A percentile compares a stretch with the other conserved stretches of the same genome.
Evolutionary conservation across 1,284 basidiomycete species (phyloP).

Genomic region (Trichosporon sp.): DNA sequence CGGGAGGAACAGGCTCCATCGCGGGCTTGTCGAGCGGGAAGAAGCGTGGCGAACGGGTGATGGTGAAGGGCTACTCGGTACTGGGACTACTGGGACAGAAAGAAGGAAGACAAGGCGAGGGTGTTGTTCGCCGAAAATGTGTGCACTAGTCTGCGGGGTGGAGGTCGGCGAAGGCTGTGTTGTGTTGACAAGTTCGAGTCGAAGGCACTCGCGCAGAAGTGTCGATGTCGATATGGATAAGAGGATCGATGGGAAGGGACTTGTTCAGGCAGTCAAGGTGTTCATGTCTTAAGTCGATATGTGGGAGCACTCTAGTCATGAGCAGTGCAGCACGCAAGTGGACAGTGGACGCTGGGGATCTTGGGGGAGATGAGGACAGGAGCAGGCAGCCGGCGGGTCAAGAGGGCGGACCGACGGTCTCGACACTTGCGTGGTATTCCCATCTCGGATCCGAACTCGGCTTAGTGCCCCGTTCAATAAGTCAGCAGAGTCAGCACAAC

Average conservation of each 20-base stretch:
- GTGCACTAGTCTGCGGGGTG: neutral
- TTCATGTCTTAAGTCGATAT: slow-evolving; percentile 6
- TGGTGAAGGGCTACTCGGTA: neutral
- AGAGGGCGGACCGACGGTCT: neutral
- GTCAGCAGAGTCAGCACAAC: neutral
- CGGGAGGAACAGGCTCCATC: slow-evolving; percentile 25
- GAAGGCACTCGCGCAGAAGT: neutral
- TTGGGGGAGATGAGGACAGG: too few relatives aligned
- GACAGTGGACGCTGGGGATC: neutral
- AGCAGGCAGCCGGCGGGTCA: neutral
- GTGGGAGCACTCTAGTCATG: neutral
- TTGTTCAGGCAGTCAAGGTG: neutral
- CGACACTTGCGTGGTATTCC: slow-evolving; percentile 6
- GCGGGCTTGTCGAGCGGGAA: slow-evolving; percentile 1
- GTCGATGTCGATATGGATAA: neutral
- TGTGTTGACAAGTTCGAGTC: neutral
- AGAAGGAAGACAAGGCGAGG: neutral
- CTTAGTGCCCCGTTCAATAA: neutral
- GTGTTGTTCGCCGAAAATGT: neutral
- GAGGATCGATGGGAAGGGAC: neutral
- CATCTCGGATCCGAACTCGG: slow-evolving; percentile 20
- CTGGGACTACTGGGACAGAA: neutral
- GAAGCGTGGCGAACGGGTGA: neutral
- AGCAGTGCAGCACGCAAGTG: neutral
- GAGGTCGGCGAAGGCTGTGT: neutral